Base-by-base conservation (phyloP, 495 filamentous ascomycete genomes). In the Halenospora varia region DNA sequence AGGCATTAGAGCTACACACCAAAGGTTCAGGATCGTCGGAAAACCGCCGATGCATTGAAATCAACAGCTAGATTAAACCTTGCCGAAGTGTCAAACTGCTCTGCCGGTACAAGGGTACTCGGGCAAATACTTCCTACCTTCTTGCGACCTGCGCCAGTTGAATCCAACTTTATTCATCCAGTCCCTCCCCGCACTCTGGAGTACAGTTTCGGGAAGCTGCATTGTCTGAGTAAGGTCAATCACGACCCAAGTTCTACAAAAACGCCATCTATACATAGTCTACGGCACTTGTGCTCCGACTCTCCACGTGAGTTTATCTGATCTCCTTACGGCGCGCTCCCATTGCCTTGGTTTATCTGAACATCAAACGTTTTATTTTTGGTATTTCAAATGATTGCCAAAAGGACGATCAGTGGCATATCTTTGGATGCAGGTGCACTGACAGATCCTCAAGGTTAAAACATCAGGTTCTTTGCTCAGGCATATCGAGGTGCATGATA, bases 401-500 rank as follows among this genome's bases (percentile, higher is more conserved):
- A 20, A 24, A 25, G 41, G 41, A 10, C 20, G 41, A 59, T 59
- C 56, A n/a, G 11, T 53, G 19, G 50, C 4, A 26, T 53, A 24
- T 59, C 39, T 48, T 53, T 48, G 50, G 49, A 53, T 53, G 25
- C 53, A 52, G 40, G 48, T 39, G 59, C 59, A 56, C 59, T 61
- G 59, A 61, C 59, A 23, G 24, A 25, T 46, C 2, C n/a, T 22
- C 6, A 44, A 61, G 57, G 48, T 40, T 61, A 25, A 56, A 56
- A 51, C 53, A 53, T 41, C 19, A 50, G 20, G 17, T 25, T 39
- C 29, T 61, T 56, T 57, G 62, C 55, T 60, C 56, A 53, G 62
- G 59, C 59, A 65, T 60, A 65, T 58, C 41, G 22, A 47, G 39
- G 25, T 60, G 53, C 62, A 53, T 61, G 51, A 40, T 60, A 62